A percentile compares a stretch with the other conserved stretches of the same genome.
These are phyloP conservation scores for Candida sanyaensis DNA, from an alignment of 1,139 yeast genomes.

Conservation along the genomic window DNA sequence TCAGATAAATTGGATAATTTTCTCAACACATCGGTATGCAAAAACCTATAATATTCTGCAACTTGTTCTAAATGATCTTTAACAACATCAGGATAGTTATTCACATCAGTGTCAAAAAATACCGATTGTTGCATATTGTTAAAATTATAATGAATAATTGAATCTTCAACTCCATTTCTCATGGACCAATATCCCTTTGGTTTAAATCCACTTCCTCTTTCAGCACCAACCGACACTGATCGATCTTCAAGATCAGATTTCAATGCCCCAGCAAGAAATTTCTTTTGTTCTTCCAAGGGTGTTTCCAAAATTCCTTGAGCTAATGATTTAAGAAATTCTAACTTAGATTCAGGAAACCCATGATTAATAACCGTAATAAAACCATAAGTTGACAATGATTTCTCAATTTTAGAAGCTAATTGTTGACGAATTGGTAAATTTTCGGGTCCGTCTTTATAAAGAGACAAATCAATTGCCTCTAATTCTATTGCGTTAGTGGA, in stretches of 20 bases:
- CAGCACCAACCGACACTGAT: conserved; percentile 29
- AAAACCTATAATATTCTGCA: conserved; percentile 25
- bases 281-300: conserved; percentile 42
- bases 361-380: conserved; percentile 44
- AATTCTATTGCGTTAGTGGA: conserved; percentile 26
- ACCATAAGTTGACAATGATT: conserved; percentile 45
- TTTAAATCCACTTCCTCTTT: conserved; percentile 31
- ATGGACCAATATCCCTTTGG: conserved; percentile 34
- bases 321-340: conserved; percentile 34
- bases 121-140: conserved; percentile 24
- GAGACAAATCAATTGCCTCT: conserved; percentile 37
- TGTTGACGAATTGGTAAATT: conserved; percentile 23
- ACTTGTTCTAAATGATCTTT: conserved; percentile 28
- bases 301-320: conserved; percentile 40
- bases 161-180: conserved; percentile 31
- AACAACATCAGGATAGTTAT: conserved; percentile 30
- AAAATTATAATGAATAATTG: conserved; percentile 31
- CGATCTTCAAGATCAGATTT: conserved; percentile 33
- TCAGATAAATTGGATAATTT: conserved; percentile 30
- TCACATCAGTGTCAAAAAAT: conserved; percentile 20
- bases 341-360: conserved; percentile 30
- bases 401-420: conserved; percentile 34
- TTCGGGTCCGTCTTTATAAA: conserved; percentile 37
- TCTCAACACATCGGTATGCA: conserved; percentile 25
- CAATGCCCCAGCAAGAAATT: conserved; percentile 35